Conservation (phyloP, 805 yeast species). For the Diddensiella transvaalensis region DNA sequence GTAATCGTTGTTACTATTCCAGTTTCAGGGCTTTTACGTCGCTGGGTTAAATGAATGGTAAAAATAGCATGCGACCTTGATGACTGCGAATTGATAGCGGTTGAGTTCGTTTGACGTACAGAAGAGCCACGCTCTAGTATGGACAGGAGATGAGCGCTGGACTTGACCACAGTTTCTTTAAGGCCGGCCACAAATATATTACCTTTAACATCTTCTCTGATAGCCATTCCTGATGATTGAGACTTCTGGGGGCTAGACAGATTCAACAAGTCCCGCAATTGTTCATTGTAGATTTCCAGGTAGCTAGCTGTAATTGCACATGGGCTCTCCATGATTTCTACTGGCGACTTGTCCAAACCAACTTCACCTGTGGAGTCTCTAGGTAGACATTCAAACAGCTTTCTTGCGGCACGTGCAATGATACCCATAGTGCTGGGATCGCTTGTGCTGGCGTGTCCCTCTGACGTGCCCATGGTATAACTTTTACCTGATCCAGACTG, state of each 20-base stretch:
- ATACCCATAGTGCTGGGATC: constrained; percentile 48
- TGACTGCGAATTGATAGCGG: constrained; percentile 62
- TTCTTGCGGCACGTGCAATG: constrained; percentile 43
- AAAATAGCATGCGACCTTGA: constrained; percentile 75
- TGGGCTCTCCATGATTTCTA: constrained; percentile 2
- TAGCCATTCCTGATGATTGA: constrained; percentile 23
- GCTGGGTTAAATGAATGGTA: constrained; percentile 53
- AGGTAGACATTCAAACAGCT: constrained; percentile 13
- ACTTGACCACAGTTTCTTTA: constrained; percentile 42
- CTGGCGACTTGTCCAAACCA: too few relatives aligned
- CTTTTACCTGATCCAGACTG: constrained; percentile 38
- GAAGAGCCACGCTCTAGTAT: constrained; percentile 47
- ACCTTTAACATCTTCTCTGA: constrained; percentile 58
- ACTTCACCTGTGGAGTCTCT: background rate
- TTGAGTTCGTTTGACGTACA: constrained; percentile 58
- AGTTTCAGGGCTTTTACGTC: constrained; percentile 32
- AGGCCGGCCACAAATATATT: constrained; percentile 59
- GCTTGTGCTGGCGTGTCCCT: constrained; percentile 37
- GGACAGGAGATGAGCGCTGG: constrained; percentile 42
- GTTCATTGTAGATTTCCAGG: constrained; percentile 69
- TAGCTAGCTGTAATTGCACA: constrained; percentile 41
- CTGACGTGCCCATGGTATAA: constrained; percentile 40
- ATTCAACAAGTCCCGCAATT: constrained; percentile 55
- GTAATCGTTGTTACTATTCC: constrained; percentile 36
- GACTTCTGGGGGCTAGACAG: constrained; percentile 11